These are phyloP conservation scores for Didymella pomorum DNA, from an alignment of 2,329 filamentous ascomycete species.

Conservation along the genomic window DNA sequence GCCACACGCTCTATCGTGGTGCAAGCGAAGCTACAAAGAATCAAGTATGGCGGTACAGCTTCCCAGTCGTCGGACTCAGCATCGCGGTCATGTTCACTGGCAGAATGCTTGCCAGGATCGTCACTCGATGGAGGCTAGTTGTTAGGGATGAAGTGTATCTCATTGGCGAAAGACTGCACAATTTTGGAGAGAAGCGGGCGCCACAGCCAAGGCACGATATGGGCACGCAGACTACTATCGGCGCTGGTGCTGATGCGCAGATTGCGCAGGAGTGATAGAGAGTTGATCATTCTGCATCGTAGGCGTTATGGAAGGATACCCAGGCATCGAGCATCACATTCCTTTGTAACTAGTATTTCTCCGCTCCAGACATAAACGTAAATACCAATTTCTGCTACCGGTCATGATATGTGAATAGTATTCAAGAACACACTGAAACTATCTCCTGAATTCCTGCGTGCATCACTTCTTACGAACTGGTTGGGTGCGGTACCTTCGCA, in stretches of 20 bases:
- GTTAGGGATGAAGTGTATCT: slow-evolving; percentile 96
- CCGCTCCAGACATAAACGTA: background rate
- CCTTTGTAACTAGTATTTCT: slow-evolving; percentile 8
- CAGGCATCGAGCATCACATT: slow-evolving; percentile 7
- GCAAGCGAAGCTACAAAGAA: slow-evolving; percentile 60
- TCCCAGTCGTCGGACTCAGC: slow-evolving; percentile 67
- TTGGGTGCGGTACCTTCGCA: no score
- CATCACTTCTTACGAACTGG: no score
- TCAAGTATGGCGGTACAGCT: slow-evolving; percentile 72
- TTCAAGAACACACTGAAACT: background rate
- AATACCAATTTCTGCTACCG: background rate
- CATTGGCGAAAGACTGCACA: slow-evolving; percentile 92
- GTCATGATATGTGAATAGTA: background rate
- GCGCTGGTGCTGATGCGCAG: background rate
- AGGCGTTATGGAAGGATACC: slow-evolving; percentile 19
- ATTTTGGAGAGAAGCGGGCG: slow-evolving; percentile 73
- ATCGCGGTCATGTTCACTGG: slow-evolving; percentile 61
- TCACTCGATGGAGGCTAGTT: slow-evolving; percentile 78
- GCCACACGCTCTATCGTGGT: slow-evolving; percentile 51
- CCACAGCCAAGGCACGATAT: slow-evolving; percentile 14
- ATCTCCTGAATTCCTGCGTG: no score
- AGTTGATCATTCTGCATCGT: background rate
- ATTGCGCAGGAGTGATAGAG: background rate
- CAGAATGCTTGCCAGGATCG: slow-evolving; percentile 61
- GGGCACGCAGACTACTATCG: background rate